A percentile compares a stretch with the other conserved stretches of the same genome.
Evolutionary conservation across 116 monocot genomes (phyloP).

Genomic region (Iris pallida): DNA sequence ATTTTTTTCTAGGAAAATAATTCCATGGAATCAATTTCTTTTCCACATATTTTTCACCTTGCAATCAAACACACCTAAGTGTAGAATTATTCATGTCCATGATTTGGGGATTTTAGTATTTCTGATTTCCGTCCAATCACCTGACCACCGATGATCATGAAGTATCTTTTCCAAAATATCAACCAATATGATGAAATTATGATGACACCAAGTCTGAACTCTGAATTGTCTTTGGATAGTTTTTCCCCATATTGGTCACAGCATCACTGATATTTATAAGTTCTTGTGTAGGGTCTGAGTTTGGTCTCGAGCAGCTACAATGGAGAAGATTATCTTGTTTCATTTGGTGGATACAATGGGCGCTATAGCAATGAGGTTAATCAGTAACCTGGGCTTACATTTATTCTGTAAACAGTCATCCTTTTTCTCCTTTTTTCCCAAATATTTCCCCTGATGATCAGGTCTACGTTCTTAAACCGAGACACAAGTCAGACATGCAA

Average conservation of each 20-base stretch:
- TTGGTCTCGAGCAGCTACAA: slow-evolving; percentile 57
- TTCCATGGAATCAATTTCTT: no score
- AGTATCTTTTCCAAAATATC: no score
- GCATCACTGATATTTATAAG: neutral
- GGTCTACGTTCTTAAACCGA: slow-evolving; percentile 89
- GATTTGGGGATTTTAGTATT: no score
- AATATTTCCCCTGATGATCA: slow-evolving; percentile 12
- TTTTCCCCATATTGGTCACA: neutral
- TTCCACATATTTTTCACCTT: no score
- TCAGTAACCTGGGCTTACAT: neutral
- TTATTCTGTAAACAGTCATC: neutral
- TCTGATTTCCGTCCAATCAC: no score
- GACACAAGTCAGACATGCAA: slow-evolving; percentile 55
- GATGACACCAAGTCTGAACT: no score
- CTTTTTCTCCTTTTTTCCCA: slow-evolving; percentile 2
- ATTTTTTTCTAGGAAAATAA: no score
- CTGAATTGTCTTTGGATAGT: no score
- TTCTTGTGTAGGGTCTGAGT: slow-evolving; percentile 65
- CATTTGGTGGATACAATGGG: slow-evolving; percentile 97
- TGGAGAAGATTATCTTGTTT: slow-evolving; percentile 79
- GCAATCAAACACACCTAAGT: no score
- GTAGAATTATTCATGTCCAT: no score
- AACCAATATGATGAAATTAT: no score
- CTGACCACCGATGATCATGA: no score
- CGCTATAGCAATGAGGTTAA: slow-evolving; percentile 83